A percentile compares a stretch with the other conserved stretches of the same genome.
Conservation (phyloP, 169 alveolate species). For the Theileria equi region DNA sequence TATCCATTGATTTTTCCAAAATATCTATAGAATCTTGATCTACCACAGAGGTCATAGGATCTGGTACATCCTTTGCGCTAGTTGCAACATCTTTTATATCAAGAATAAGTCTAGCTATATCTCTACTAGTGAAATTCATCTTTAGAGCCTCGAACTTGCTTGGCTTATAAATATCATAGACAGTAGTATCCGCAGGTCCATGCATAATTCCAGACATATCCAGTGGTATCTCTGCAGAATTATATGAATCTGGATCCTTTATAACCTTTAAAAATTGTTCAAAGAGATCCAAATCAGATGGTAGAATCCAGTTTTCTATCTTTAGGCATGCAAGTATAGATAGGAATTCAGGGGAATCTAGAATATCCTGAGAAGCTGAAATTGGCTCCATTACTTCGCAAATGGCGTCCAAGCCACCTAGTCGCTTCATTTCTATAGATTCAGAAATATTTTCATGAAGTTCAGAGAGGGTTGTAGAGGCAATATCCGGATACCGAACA, state of each 20-base stretch:
- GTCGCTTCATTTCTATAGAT: slow-evolving; percentile 31
- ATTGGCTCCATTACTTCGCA: slow-evolving; percentile 45
- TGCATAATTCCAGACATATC: too few species aligned
- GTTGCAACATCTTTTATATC: too few species aligned
- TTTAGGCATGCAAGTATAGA: slow-evolving; percentile 10
- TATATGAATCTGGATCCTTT: slow-evolving; percentile 12
- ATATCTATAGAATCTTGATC: too few species aligned
- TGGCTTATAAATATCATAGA: too few species aligned
- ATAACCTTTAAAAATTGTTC: neutral
- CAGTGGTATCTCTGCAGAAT: too few species aligned
- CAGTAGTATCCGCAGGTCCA: too few species aligned
- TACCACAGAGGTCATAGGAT: too few species aligned
- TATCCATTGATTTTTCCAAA: too few species aligned
- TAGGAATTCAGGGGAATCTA: slow-evolving; percentile 27
- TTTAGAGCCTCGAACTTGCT: too few species aligned
- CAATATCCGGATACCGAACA: neutral
- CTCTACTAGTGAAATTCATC: too few species aligned
- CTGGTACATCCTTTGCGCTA: too few species aligned
- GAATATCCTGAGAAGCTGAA: slow-evolving; percentile 9
- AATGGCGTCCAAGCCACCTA: slow-evolving; percentile 32
- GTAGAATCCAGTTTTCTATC: slow-evolving; percentile 24
- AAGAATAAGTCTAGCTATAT: too few species aligned
- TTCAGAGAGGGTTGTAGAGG: slow-evolving; percentile 1
- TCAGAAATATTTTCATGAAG: slow-evolving; percentile 43
- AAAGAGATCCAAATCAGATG: neutral